phyloP scores from a whole-genome alignment of 371 early-diverging fungal species.

The Mucor circinelloides region DNA sequence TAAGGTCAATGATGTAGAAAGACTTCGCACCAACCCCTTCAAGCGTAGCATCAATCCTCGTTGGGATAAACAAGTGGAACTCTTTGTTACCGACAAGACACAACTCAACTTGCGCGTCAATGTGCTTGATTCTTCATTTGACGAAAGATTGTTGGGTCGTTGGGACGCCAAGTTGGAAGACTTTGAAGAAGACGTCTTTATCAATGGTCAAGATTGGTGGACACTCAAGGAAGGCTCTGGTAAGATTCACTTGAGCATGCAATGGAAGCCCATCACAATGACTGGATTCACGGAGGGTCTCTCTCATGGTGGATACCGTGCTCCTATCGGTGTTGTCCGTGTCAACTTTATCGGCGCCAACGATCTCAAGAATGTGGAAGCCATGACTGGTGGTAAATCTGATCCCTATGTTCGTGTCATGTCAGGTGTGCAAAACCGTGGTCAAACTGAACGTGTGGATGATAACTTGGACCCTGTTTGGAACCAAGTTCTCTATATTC shows the following conservation, averaged over 20 bases:
- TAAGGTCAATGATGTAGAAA: slow-evolving; percentile 42
- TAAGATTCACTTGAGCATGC: slow-evolving; percentile 50
- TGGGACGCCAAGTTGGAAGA: slow-evolving; percentile 31
- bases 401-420: slow-evolving; percentile 85
- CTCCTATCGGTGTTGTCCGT: slow-evolving; percentile 85
- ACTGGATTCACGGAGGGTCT: slow-evolving; percentile 47
- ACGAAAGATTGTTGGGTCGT: slow-evolving; percentile 35
- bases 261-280: slow-evolving; percentile 65
- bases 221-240: slow-evolving; percentile 48
- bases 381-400: slow-evolving; percentile 69
- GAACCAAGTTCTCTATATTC: slow-evolving; percentile 74
- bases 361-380: slow-evolving; percentile 75
- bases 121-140: slow-evolving; percentile 32
- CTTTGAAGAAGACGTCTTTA: slow-evolving; percentile 37
- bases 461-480: slow-evolving; percentile 84
- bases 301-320: slow-evolving; percentile 45
- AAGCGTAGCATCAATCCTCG: slow-evolving; percentile 58
- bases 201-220: slow-evolving; percentile 57
- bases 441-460: slow-evolving; percentile 68
- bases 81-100: slow-evolving; percentile 50
- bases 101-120: slow-evolving; percentile 36
- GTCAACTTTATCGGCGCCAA: slow-evolving; percentile 75
- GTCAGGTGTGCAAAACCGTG: slow-evolving; percentile 61
- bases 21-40: slow-evolving; percentile 42
- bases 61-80: slow-evolving; percentile 53